phyloP scores from a whole-genome alignment of 139 green algal genomes.

The Chlorella ohadii region DNA sequence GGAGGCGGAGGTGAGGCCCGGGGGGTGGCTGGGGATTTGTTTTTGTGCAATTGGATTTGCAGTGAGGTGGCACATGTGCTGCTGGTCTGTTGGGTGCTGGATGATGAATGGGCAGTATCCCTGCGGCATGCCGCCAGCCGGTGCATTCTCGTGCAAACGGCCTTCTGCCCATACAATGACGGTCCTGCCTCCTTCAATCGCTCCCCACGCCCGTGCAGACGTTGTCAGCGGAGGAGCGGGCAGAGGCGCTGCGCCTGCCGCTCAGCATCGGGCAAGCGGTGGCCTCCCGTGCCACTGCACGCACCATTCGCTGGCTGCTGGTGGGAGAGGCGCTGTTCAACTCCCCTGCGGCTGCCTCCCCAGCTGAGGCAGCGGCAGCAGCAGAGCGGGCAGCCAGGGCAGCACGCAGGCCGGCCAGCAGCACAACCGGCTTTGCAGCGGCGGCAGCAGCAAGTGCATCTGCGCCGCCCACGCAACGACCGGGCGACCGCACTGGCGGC shows the following conservation, averaged over 20 bases:
- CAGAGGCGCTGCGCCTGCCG: conserved; percentile 41
- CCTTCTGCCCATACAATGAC: too few relatives aligned
- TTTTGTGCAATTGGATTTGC: too few relatives aligned
- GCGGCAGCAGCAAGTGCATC: not conserved
- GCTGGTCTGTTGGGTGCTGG: not conserved
- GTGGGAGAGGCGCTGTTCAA: conserved; percentile 19
- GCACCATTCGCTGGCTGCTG: conserved; percentile 36
- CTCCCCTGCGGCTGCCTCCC: not conserved
- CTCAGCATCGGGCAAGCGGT: conserved; percentile 32
- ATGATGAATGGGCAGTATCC: not conserved
- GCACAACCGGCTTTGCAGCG: not conserved
- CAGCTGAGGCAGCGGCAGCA: not conserved
- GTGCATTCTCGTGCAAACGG: too few relatives aligned
- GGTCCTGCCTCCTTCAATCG: too few relatives aligned
- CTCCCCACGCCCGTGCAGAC: too few relatives aligned
- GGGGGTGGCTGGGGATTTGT: not conserved
- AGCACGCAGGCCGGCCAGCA: not conserved
- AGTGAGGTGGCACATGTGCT: too few relatives aligned
- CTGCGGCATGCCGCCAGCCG: not conserved
- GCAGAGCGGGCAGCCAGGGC: not conserved
- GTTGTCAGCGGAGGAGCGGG: conserved; percentile 29
- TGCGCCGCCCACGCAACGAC: not conserved
- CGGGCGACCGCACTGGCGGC: not conserved
- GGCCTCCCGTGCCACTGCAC: conserved; percentile 17
- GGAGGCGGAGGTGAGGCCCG: conserved; percentile 23